Conservation (phyloP, 345 rosid genomes). For the Acer yangbiense region DNA sequence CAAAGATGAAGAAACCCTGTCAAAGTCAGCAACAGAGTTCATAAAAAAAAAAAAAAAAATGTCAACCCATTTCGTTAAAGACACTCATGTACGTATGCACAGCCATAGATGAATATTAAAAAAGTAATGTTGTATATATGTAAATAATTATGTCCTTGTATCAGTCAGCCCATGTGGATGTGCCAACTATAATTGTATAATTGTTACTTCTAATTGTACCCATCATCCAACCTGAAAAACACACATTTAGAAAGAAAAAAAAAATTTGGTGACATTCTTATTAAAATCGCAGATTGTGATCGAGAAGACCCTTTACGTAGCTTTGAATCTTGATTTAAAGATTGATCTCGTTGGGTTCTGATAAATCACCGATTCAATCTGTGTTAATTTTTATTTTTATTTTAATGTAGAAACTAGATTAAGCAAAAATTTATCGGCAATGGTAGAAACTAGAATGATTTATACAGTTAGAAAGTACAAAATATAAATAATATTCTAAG, state of each 20-base stretch:
- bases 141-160: not conserved
- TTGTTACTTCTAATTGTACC: not conserved
- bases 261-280: no score
- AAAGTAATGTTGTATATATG: not conserved
- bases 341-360: no score
- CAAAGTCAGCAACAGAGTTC: no score
- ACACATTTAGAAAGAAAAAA: no score
- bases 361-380: no score
- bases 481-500: not conserved
- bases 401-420: no score
- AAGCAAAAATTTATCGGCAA: no score
- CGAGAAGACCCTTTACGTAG: no score
- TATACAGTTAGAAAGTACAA: not conserved
- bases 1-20: not conserved
- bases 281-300: fast-evolving
- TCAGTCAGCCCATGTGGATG: not conserved
- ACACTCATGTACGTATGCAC: not conserved
- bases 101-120: not conserved
- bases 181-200: slow-evolving; percentile 10
- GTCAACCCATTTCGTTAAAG: not conserved
- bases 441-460: no score
- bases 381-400: no score
- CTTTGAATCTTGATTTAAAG: no score
- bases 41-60: no score
- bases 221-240: not conserved